Conservation (phyloP, 2,329 filamentous ascomycete species). For the Colletotrichum truncatum region DNA sequence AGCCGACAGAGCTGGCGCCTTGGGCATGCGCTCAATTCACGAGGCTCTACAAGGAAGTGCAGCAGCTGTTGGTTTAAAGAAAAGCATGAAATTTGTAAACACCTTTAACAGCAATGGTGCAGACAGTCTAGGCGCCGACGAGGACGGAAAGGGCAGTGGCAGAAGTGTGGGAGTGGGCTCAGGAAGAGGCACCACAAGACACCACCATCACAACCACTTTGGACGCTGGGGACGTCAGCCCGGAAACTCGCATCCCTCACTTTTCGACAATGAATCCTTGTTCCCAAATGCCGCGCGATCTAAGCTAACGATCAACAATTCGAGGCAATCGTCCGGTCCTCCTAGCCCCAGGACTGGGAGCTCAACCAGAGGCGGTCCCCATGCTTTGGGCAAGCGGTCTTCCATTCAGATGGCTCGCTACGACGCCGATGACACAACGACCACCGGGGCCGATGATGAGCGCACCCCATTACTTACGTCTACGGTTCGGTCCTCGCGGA, state of each 20-base stretch:
- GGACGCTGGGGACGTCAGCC: conserved; percentile 79
- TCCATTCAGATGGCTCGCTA: conserved; percentile 72
- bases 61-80: conserved; percentile 72
- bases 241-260: conserved; percentile 72
- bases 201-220: conserved; percentile 75
- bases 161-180: conserved; percentile 68
- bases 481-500: conserved; percentile 66
- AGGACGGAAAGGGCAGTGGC: conserved; percentile 71
- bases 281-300: conserved; percentile 74
- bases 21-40: conserved; percentile 70
- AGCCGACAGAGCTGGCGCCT: conserved; percentile 61
- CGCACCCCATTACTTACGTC: conserved; percentile 79
- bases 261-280: conserved; percentile 81
- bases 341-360: conserved; percentile 67
- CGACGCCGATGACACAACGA: conserved; percentile 70
- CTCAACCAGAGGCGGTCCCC: conserved; percentile 35
- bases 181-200: conserved; percentile 72
- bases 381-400: conserved; percentile 53
- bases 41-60: conserved; percentile 42
- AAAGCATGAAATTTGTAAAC: conserved; percentile 96
- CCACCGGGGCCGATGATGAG: conserved; percentile 83
- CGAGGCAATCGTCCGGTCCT: conserved; percentile 73
- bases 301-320: conserved; percentile 67
- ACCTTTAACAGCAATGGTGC: conserved; percentile 72
- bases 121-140: conserved; percentile 66